Evolutionary conservation across 805 yeast genomes (phyloP).

Genomic region (Kodamaea kaohsiungensis): DNA sequence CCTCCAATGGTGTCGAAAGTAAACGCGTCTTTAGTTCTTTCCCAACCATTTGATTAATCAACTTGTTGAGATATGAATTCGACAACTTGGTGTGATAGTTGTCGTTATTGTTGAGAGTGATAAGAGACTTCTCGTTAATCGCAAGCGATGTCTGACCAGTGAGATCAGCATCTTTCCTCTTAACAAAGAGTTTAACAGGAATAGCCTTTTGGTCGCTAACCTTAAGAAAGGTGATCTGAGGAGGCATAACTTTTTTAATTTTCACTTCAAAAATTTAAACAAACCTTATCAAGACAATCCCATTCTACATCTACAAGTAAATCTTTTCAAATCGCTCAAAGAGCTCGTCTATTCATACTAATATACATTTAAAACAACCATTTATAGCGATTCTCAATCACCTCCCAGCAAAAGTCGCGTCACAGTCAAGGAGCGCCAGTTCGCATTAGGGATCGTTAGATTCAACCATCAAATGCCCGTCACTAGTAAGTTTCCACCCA

Average conservation of each 20-base stretch:
- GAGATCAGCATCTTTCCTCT: not conserved
- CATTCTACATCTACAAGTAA: too few species aligned
- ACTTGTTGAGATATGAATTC: constrained; percentile 13
- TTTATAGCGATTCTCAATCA: not conserved
- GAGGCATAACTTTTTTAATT: constrained; percentile 12
- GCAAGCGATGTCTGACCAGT: constrained; percentile 12
- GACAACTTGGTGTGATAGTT: constrained; percentile 17
- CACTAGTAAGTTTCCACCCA: constrained; percentile 6
- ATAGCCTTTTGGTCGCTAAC: constrained; percentile 4
- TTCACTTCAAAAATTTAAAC: too few species aligned
- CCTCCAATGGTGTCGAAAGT: constrained; percentile 11
- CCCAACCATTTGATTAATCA: constrained; percentile 10
- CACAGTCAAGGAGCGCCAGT: constrained; percentile 14
- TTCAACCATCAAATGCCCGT: constrained; percentile 2
- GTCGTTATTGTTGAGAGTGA: constrained; percentile 15
- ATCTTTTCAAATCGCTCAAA: not conserved
- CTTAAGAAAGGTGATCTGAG: constrained; percentile 14
- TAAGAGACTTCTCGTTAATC: constrained; percentile 15
- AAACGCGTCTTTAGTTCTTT: constrained; percentile 7
- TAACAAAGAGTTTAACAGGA: constrained; percentile 17
- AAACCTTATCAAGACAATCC: too few species aligned
- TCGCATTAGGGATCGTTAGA: constrained; percentile 3
- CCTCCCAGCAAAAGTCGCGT: constrained; percentile 10
- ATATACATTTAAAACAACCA: not conserved
- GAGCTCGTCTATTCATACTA: constrained; percentile 6